phyloP scores from a whole-genome alignment of 164 flowering plant genomes.

The Magnolia changhungtana region DNA sequence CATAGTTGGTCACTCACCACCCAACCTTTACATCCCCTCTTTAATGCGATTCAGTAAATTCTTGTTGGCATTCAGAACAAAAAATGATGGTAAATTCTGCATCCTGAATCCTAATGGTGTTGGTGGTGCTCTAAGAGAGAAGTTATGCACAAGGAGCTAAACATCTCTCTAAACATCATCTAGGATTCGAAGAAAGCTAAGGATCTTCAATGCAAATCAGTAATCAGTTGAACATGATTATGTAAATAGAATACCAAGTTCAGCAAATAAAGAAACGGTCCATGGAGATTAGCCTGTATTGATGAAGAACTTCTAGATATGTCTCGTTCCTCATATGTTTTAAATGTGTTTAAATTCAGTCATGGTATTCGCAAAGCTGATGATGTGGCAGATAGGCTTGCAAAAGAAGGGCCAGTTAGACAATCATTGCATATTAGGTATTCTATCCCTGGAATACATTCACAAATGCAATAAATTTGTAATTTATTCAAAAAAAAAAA shows the following conservation, averaged over 20 bases:
- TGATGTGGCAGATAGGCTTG: neutral
- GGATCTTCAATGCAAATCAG: neutral
- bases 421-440: no score
- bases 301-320: neutral
- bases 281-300: neutral
- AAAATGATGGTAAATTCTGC: no score
- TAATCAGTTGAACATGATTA: no score
- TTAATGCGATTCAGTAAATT: no score
- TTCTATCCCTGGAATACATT: neutral
- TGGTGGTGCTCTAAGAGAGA: neutral
- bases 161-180: neutral
- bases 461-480: neutral
- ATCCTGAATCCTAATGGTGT: neutral
- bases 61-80: no score
- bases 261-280: neutral
- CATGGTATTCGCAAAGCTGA: neutral
- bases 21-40: no score
- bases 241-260: neutral
- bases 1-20: no score
- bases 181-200: neutral
- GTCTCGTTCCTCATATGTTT: no score
- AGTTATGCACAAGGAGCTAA: neutral
- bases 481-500: no score
- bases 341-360: no score
- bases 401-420: neutral